Percentiles rank a stretch among this genome's conserved stretches.
Evolutionary conservation across 495 filamentous ascomycete genomes (phyloP).

Genomic region (Haplographium delicatum): DNA sequence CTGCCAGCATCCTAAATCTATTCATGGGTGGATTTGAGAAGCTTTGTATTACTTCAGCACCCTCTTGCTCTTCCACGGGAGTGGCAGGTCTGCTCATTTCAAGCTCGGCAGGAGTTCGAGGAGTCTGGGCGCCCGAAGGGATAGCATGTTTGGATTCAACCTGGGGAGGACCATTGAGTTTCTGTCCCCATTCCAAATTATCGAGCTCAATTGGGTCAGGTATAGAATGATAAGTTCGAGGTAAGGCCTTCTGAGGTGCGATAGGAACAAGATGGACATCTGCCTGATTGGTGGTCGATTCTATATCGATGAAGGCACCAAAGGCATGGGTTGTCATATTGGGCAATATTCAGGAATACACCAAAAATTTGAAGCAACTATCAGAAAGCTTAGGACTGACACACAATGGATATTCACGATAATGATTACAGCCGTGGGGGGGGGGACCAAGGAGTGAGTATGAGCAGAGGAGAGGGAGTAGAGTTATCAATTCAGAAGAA

Average conservation of each 20-base stretch:
- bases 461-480: no score
- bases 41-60: constrained; percentile 40
- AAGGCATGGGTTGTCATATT: constrained; percentile 22
- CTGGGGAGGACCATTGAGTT: constrained; percentile 26
- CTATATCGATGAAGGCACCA: constrained; percentile 24
- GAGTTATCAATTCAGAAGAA: no score
- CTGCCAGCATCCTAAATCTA: constrained; percentile 37
- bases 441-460: no score
- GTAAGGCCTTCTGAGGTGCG: constrained; percentile 32
- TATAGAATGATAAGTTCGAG: constrained; percentile 35
- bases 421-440: no score
- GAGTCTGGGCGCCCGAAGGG: constrained; percentile 30
- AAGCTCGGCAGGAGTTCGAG: constrained; percentile 42
- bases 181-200: constrained; percentile 23
- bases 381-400: neutral
- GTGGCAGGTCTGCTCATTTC: constrained; percentile 47
- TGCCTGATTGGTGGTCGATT: constrained; percentile 8
- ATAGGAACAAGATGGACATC: constrained; percentile 19
- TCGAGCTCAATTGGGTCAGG: constrained; percentile 34
- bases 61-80: constrained; percentile 32
- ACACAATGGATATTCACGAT: no score
- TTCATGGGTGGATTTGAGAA: constrained; percentile 53
- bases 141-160: constrained; percentile 13
- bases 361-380: no score
- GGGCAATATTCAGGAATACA: neutral